Evolutionary conservation across 2,329 filamentous ascomycete species (phyloP), one percentile per base, ranked within the genome.

Genomic region (Fusarium bactridioides): DNA sequence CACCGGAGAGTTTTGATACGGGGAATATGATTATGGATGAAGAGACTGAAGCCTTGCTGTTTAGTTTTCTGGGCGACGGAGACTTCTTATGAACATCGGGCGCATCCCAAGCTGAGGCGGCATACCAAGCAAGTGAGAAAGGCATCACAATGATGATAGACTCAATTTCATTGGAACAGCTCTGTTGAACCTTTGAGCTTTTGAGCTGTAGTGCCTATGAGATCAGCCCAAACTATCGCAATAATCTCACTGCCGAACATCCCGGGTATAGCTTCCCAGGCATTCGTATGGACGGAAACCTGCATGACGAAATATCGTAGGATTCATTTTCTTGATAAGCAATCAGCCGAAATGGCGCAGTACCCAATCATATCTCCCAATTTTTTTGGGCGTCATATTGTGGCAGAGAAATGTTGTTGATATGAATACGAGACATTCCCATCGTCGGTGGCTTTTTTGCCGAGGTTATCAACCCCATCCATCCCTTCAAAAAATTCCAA

Each of bases 381-480:
- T 0, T 23, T 19, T 25, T n/a, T 47, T 19, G 23, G 10, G 21
- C 15, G 16, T 54, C 18, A 54, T n/a, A 38, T 7, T 40, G 48
- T 55, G 64, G 56, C 63, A 62, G 35, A 48, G 27, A 25, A 33
- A 51, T 27, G 29, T 29, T 37, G 44, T 47, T 47, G 45, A 41
- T 37, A 64, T 57, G 58, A 51, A 29, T 58, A 64, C 33, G 40
- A 69, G 66, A 69, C 66, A 69, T 16, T 19, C 25, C 62, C 33
- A 66, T 29, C 50, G 35, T 19, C n/a, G 38, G 31, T 43, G 45
- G 58, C 45, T 54, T 51, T 54, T 41, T 57, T 69, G 40, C 66
- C 64, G 50, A 56, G 64, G 50, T 64, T 58, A 35, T 40, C 35
- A 23, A 44, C 19, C 43, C 33, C 25, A 23, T 61, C 35, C 27